Conservation (phyloP, 495 filamentous ascomycete species). For the Diplogelasinospora grovesii region DNA sequence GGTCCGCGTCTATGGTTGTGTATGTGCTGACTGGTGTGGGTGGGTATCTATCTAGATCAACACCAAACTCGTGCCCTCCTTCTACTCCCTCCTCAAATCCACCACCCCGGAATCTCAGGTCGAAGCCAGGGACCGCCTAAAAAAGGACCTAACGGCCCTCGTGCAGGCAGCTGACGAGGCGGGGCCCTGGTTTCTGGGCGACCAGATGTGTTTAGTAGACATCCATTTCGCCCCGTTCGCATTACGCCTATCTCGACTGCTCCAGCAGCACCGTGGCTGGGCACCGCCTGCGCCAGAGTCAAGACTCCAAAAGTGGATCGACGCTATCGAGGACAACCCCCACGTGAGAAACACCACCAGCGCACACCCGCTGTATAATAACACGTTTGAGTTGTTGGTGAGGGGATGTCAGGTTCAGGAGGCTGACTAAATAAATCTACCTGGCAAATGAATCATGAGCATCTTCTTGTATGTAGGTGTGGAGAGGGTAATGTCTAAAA, state of each 20-base stretch:
- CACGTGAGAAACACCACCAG: constrained; percentile 75
- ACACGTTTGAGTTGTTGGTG: constrained; percentile 62
- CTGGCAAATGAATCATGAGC: too few species aligned
- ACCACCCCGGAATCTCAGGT: constrained; percentile 60
- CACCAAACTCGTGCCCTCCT: constrained; percentile 70
- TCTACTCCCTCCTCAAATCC: constrained; percentile 71
- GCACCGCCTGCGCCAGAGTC: constrained; percentile 59
- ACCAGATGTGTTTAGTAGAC: constrained; percentile 69
- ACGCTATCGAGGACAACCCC: constrained; percentile 71
- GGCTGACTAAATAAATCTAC: too few species aligned
- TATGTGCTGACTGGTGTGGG: constrained; percentile 6
- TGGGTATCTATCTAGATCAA: constrained; percentile 54
- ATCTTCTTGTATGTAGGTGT: too few species aligned
- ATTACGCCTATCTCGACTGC: constrained; percentile 63
- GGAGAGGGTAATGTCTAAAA: too few species aligned
- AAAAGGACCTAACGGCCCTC: constrained; percentile 62
- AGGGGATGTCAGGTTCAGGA: too few species aligned
- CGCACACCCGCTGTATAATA: constrained; percentile 63
- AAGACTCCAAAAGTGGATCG: constrained; percentile 70
- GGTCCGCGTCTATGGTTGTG: not conserved
- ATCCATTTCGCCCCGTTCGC: constrained; percentile 87
- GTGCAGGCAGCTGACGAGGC: constrained; percentile 56
- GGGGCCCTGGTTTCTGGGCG: constrained; percentile 81
- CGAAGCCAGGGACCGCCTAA: constrained; percentile 57
- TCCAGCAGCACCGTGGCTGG: constrained; percentile 78